Evolutionary conservation across 1,139 yeast species (phyloP), one percentile per base, ranked within the genome.

Genomic region (Yamadazyma dushanensis): DNA sequence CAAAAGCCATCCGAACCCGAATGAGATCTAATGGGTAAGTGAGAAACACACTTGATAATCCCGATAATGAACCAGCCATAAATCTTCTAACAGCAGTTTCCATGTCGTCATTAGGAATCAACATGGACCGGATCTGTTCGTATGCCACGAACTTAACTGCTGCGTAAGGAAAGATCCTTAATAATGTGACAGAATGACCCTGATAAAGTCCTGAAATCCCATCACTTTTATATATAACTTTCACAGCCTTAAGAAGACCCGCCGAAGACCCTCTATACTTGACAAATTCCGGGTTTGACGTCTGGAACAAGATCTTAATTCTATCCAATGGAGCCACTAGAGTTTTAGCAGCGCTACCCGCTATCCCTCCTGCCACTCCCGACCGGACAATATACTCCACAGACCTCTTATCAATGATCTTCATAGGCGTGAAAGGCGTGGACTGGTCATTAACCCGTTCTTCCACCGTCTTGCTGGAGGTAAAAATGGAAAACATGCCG

Each of bases 61-160:
- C 94, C 1, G 96, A 86, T 11, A 92, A 66, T 9, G 96, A 86
- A 2, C 99, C 99, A 2, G 97, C 87, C 56, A 86, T 51, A 41
- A 92, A 72, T 46, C 99, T 68, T 50, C 97, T 73, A 20, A 76
- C 65, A 2, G 85, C 87, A 1, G 96, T 87, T 58, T 92, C 99
- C 51, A 80, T 76, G 9, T 64, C 63, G 40, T 78, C 82, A 36
- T 73, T 67, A 1, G 96, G 96, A 34, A 92, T 94, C 41, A 94
- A 59, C 1, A 86, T 40, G 10, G 86, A 72, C 43, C 99, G 64
- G 35, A 90, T 79, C 59, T 92, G 98, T 62, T 92, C 99, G 60
- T 92, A 92, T 4, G 95, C 90, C n/a, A 94, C 96, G 58, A 92
- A 92, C 57, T 92, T 94, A 54, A 92, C 86, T 11, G 97, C 96